Conservation (phyloP, 208 protist species). For the Crithidia fasciculata region DNA sequence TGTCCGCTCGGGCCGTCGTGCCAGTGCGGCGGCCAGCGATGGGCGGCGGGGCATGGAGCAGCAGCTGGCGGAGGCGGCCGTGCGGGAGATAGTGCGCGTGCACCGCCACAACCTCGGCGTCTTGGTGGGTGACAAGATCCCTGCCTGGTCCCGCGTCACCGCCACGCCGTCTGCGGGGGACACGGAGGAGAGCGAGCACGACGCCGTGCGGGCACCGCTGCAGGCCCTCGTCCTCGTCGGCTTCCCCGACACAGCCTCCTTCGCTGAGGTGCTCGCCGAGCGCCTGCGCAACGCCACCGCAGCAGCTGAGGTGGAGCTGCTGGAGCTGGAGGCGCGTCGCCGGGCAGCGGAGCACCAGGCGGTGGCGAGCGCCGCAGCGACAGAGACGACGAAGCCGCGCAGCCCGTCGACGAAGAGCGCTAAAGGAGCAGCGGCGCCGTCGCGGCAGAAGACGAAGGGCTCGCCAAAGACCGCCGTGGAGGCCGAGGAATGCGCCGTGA, state of each 20-base stretch:
- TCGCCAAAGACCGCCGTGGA: slow-evolving; percentile 12
- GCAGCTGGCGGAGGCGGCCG: slow-evolving; percentile 53
- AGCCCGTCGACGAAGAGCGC: slow-evolving; percentile 12
- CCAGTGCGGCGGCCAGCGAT: slow-evolving; percentile 18
- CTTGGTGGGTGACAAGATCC: slow-evolving; percentile 30
- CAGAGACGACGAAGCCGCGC: slow-evolving; percentile 22
- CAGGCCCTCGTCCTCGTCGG: slow-evolving; percentile 57
- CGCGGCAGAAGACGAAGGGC: slow-evolving; percentile 22
- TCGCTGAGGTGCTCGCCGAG: slow-evolving; percentile 55
- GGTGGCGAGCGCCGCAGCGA: slow-evolving; percentile 9
- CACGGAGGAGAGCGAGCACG: background rate
- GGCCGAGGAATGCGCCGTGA: slow-evolving; percentile 20
- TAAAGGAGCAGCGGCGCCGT: slow-evolving; percentile 11
- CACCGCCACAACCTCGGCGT: slow-evolving; percentile 74
- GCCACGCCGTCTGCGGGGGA: background rate
- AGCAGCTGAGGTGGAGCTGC: slow-evolving; percentile 51
- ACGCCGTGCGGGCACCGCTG: slow-evolving; percentile 20
- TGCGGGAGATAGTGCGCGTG: slow-evolving; percentile 58
- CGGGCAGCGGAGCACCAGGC: slow-evolving; percentile 30
- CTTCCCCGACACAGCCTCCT: slow-evolving; percentile 70
- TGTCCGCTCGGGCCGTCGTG: slow-evolving; percentile 6
- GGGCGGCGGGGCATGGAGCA: slow-evolving; percentile 49
- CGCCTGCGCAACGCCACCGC: slow-evolving; percentile 51
- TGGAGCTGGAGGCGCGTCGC: slow-evolving; percentile 35
- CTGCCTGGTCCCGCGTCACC: slow-evolving; percentile 10